Evolutionary conservation across 495 filamentous ascomycete species (phyloP), one percentile per base, ranked within the genome.

Genomic region (Neurospora sp.): DNA sequence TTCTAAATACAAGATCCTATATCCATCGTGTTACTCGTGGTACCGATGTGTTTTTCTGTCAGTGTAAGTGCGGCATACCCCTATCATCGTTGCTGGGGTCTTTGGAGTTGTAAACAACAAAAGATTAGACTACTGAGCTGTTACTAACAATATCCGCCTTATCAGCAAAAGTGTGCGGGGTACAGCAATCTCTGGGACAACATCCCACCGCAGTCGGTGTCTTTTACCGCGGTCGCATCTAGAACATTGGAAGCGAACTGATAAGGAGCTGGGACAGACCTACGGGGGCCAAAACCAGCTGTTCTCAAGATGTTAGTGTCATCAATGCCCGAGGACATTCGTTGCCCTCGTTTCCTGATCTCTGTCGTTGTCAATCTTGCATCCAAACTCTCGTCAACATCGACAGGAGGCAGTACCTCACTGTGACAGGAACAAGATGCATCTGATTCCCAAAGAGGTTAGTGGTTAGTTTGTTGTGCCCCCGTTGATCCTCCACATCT

Each of bases 371-470:
- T 35, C 54, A 31, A 66, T 5, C 1, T 66, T 16, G 27, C 27
- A 66, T 66, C 54, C 6, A 37, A 66, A 35, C 54, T 35, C 27
- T 66, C 54, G 12, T 66, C 54, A 66, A 66, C 54, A 66, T 35
- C 54, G 2, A 27, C 27, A 59, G 48, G 48, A 59, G 48, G 48
- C 48, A 59, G 20, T 27, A 59, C 48, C 48, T 59, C 48, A 14
- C 48, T 59, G 20, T 54, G 48, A 20, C 20, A 35, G 27, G 27
- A 66, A 66, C 39, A 80, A 72, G 39, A 96, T 97, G 93, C 92
- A 94, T 88, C 89, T 97, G 69, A 85, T 94, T 75, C 93, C 93
- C 2, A 92, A 90, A 85, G 93, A 97, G 89, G 93, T 94, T 81
- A 76, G 87, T 86, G 46, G 41, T 73, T 74, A 35, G 27, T 35